A percentile compares a stretch with the other conserved stretches of the same genome.
Evolutionary conservation across 1,284 basidiomycete genomes (phyloP).

Genomic region (Ceratobasidium sp.): DNA sequence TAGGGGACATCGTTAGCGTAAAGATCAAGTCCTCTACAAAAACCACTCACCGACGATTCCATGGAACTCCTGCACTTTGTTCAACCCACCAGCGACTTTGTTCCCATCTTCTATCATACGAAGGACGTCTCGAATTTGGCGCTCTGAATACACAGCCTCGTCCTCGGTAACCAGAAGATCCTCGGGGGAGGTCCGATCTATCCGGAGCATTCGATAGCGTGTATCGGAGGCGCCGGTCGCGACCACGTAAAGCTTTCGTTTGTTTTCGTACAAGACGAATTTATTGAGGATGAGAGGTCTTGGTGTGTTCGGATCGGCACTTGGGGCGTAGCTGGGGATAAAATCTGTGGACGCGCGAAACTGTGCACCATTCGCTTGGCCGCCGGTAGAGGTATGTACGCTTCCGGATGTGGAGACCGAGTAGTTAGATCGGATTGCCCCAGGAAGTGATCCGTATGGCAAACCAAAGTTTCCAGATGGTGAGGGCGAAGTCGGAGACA

Average conservation of each 20-base stretch:
- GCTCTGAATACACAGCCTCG: conserved; percentile 86
- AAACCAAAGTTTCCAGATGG: conserved; percentile 12
- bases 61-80: conserved; percentile 84
- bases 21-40: conserved; percentile 9
- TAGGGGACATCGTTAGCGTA: conserved; percentile 54
- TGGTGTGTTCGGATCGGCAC: conserved; percentile 24
- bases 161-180: conserved; percentile 86
- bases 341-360: conserved; percentile 24
- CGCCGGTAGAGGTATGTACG: conserved; percentile 5
- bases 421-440: conserved; percentile 18
- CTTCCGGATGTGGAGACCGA: conserved; percentile 29
- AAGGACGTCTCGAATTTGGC: conserved; percentile 90
- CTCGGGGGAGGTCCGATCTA: conserved; percentile 85
- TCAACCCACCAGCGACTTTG: conserved; percentile 86
- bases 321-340: conserved; percentile 31
- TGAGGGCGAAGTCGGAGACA: conserved; percentile 20
- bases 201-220: conserved; percentile 89
- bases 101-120: conserved; percentile 97
- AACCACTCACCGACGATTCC: conserved; percentile 74
- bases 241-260: conserved; percentile 88
- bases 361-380: not conserved
- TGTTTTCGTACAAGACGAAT: conserved; percentile 92
- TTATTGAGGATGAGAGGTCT: conserved; percentile 68
- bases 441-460: conserved; percentile 35
- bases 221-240: conserved; percentile 88